phyloP scores from a whole-genome alignment of 306 rosid species.

The Senna siamea region DNA sequence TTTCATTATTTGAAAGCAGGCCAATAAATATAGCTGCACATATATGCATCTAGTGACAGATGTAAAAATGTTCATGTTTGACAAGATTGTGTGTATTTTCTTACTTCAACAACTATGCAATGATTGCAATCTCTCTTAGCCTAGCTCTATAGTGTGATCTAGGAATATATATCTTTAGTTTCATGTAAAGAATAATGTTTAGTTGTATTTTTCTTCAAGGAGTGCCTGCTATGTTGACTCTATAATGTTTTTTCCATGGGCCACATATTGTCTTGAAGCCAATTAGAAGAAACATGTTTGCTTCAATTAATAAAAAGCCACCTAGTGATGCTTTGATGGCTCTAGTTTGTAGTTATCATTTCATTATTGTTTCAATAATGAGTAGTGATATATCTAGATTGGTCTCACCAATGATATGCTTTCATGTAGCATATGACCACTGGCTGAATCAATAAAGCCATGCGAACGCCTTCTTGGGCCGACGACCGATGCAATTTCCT shows the following conservation, averaged over 20 bases:
- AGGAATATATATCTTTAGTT: not conserved
- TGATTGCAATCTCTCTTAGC: not conserved
- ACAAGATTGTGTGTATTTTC: not conserved
- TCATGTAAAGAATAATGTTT: not conserved
- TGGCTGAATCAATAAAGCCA: too few relatives aligned
- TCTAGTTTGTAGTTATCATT: conserved; percentile 62
- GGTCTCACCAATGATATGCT: too few relatives aligned
- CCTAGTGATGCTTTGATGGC: conserved; percentile 69
- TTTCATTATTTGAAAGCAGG: too few relatives aligned
- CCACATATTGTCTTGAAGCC: conserved; percentile 67
- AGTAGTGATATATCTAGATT: too few relatives aligned
- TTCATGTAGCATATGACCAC: too few relatives aligned
- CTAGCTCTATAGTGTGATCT: not conserved
- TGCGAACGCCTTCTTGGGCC: too few relatives aligned
- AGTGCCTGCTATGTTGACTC: conserved; percentile 24
- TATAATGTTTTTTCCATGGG: not conserved
- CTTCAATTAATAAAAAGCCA: conserved; percentile 65
- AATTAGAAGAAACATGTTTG: conserved; percentile 54
- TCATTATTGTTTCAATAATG: conserved; percentile 1
- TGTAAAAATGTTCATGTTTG: too few relatives aligned
- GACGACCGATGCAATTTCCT: too few relatives aligned
- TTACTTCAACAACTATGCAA: not conserved
- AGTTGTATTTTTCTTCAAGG: conserved; percentile 17
- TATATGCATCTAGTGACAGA: not conserved
- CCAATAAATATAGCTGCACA: too few relatives aligned